Evolutionary conservation across 1,284 basidiomycete genomes (phyloP).

Genomic region (Trichosporon inkin): DNA sequence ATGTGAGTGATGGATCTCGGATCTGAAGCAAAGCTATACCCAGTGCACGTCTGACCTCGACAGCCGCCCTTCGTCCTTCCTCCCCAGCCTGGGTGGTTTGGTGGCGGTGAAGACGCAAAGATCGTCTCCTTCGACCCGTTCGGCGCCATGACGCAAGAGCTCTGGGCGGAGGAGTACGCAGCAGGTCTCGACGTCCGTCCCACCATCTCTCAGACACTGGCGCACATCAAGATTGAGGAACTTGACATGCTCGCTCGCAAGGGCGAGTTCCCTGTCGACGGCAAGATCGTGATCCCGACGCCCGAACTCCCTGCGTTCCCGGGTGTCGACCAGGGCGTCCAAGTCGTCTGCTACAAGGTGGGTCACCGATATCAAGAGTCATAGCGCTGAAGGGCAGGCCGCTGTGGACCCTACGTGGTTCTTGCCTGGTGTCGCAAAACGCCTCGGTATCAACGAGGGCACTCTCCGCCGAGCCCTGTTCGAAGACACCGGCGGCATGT

Average conservation of each 20-base stretch:
- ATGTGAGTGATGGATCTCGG: constrained; percentile 46
- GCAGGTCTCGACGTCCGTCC: constrained; percentile 75
- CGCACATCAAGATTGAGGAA: constrained; percentile 59
- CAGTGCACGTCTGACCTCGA: neutral
- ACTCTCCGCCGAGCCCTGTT: constrained; percentile 82
- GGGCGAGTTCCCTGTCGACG: constrained; percentile 74
- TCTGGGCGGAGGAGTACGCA: constrained; percentile 66
- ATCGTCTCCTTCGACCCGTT: constrained; percentile 94
- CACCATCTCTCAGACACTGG: constrained; percentile 82
- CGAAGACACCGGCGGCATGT: constrained; percentile 81
- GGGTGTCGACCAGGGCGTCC: constrained; percentile 70
- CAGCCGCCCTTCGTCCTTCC: constrained; percentile 75
- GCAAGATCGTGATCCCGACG: constrained; percentile 68
- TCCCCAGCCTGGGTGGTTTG: constrained; percentile 75
- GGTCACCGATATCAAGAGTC: too few species aligned
- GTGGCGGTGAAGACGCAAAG: constrained; percentile 58
- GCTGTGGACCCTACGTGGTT: constrained; percentile 93
- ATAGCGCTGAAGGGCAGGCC: constrained; percentile 46
- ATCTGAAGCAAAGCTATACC: neutral
- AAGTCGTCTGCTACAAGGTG: constrained; percentile 59
- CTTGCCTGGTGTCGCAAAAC: constrained; percentile 83
- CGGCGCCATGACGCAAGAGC: constrained; percentile 81
- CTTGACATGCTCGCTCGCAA: constrained; percentile 71
- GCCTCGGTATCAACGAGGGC: constrained; percentile 81
- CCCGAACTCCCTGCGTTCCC: constrained; percentile 45